These are phyloP conservation scores for Coemansia sp. DNA, from an alignment of 192 early-diverging fungal genomes.

Conservation along the genomic window DNA sequence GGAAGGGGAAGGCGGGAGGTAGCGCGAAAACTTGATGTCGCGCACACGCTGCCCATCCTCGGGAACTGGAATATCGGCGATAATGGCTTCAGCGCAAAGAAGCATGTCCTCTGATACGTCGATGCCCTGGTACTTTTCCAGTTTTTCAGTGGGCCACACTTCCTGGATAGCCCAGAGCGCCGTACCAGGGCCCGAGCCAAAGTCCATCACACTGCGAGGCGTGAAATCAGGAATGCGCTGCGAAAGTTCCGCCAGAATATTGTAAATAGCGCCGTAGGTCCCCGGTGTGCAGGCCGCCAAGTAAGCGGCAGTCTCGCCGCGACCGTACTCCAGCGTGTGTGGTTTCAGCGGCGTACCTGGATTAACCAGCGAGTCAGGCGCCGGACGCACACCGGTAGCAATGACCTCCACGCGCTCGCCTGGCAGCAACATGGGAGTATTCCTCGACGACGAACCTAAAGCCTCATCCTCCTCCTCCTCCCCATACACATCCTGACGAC, in stretches of 20 bases:
- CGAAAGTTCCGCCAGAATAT: slow-evolving; percentile 65
- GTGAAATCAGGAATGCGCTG: slow-evolving; percentile 62
- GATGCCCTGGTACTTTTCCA: slow-evolving; percentile 60
- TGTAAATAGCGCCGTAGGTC: slow-evolving; percentile 65
- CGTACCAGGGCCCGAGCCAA: slow-evolving; percentile 82
- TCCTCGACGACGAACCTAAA: background rate
- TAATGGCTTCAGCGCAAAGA: slow-evolving; percentile 58
- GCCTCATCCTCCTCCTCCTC: slow-evolving; percentile 4
- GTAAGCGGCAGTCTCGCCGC: slow-evolving; percentile 70
- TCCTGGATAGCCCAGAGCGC: slow-evolving; percentile 74
- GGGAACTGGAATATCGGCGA: slow-evolving; percentile 10
- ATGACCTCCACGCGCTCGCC: slow-evolving; percentile 33
- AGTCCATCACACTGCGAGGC: slow-evolving; percentile 68
- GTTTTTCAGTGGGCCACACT: slow-evolving; percentile 39
- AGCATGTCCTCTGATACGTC: slow-evolving; percentile 82
- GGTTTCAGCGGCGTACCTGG: slow-evolving; percentile 46
- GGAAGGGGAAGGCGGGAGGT: slow-evolving; percentile 55
- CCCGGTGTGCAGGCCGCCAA: slow-evolving; percentile 61
- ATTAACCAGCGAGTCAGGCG: slow-evolving; percentile 30
- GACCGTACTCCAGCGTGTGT: slow-evolving; percentile 70
- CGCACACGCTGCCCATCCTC: background rate
- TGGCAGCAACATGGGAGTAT: slow-evolving; percentile 20
- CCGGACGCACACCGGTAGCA: slow-evolving; percentile 24
- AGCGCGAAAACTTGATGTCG: slow-evolving; percentile 59
- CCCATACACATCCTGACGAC: background rate